These are phyloP conservation scores for Teunomyces funiuensis DNA, from an alignment of 805 yeast species.

Conservation along the genomic window DNA sequence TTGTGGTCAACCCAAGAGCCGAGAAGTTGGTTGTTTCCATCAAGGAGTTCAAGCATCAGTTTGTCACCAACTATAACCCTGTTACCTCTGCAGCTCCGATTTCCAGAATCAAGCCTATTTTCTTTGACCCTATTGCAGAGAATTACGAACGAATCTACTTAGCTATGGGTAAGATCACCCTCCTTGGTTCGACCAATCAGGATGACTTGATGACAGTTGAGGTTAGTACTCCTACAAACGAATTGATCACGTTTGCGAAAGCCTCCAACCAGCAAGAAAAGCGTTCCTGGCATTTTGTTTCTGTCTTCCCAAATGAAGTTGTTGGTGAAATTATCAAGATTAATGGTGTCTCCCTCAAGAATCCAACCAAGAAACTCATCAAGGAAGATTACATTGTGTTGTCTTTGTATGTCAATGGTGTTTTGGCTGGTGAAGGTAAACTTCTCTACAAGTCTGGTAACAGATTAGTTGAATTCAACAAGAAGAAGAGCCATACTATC, in stretches of 20 bases:
- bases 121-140: slow-evolving; percentile 61
- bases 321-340: slow-evolving; percentile 71
- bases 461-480: slow-evolving; percentile 47
- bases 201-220: slow-evolving; percentile 53
- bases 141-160: slow-evolving; percentile 62
- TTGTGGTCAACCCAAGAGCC: slow-evolving; percentile 80
- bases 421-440: slow-evolving; percentile 57
- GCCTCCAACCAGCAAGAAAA: slow-evolving; percentile 60
- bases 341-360: slow-evolving; percentile 50
- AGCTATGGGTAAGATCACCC: slow-evolving; percentile 50
- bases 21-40: slow-evolving; percentile 67
- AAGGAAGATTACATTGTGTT: slow-evolving; percentile 57
- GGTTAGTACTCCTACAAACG: slow-evolving; percentile 51
- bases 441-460: slow-evolving; percentile 50
- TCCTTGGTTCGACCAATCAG: slow-evolving; percentile 26
- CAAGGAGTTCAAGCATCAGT: slow-evolving; percentile 65
- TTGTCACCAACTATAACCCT: slow-evolving; percentile 20
- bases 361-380: slow-evolving; percentile 30
- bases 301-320: slow-evolving; percentile 68
- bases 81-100: slow-evolving; percentile 50
- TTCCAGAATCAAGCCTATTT: slow-evolving; percentile 62
- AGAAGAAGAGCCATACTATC: slow-evolving; percentile 41
- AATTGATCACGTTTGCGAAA: slow-evolving; percentile 55
- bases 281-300: slow-evolving; percentile 66
- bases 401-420: slow-evolving; percentile 62